Conservation (phyloP, 768 basidiomycete species). For the Arthromyces matolae region DNA sequence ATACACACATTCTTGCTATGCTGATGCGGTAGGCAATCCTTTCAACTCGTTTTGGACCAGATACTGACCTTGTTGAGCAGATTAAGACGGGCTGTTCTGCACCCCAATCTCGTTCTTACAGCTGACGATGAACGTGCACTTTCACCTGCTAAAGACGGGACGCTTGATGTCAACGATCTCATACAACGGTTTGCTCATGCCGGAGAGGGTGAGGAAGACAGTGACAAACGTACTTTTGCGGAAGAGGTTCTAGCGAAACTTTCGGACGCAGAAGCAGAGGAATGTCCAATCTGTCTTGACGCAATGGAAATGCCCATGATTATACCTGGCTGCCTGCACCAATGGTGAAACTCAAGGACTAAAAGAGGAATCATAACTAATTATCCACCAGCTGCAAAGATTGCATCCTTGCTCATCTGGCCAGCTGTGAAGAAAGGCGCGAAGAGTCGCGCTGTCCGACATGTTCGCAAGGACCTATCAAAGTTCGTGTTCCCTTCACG, state of each 20-base stretch:
- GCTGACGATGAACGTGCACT: conserved; percentile 38
- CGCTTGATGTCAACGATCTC: conserved; percentile 55
- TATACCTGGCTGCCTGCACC: conserved; percentile 74
- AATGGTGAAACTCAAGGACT: too few relatives aligned
- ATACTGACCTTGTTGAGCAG: background rate
- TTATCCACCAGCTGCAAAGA: conserved; percentile 83
- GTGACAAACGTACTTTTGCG: conserved; percentile 44
- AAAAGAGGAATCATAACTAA: too few relatives aligned
- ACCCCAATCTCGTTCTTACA: conserved; percentile 77
- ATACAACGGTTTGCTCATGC: conserved; percentile 48
- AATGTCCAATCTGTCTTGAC: conserved; percentile 83
- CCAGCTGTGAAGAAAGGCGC: conserved; percentile 61
- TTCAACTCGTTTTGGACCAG: background rate
- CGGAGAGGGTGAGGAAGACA: conserved; percentile 28
- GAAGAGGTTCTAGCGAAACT: conserved; percentile 64
- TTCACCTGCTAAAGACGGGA: conserved; percentile 37
- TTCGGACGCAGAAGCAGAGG: conserved; percentile 48
- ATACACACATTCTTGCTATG: conserved; percentile 89
- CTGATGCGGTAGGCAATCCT: conserved; percentile 75
- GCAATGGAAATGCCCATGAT: conserved; percentile 67
- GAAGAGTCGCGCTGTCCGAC: conserved; percentile 77
- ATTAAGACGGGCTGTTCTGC: conserved; percentile 82
- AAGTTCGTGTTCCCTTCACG: conserved; percentile 31
- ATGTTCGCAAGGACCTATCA: conserved; percentile 68
- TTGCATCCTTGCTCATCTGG: conserved; percentile 76